Conservation (phyloP, 2,329 filamentous ascomycete genomes). For the Cladosporium sp. region DNA sequence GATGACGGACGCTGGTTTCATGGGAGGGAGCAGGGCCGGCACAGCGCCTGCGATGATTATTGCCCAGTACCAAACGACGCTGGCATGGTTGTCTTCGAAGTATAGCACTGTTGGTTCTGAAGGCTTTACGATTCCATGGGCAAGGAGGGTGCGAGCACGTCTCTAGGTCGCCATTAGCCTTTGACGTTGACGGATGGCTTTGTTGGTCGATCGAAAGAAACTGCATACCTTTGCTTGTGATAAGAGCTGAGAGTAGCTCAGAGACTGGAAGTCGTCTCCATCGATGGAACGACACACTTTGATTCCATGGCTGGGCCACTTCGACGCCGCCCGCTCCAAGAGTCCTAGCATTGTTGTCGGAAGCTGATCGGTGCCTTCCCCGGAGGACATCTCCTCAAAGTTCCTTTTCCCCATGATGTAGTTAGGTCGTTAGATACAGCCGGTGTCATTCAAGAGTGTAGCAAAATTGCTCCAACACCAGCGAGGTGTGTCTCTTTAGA, state of each 20-base stretch:
- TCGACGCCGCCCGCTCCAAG: not conserved
- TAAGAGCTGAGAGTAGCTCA: not conserved
- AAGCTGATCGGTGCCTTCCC: not conserved
- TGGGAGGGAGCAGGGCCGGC: slow-evolving; percentile 40
- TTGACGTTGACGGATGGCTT: not conserved
- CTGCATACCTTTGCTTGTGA: not conserved
- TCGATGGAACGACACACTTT: not conserved
- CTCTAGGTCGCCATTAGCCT: not conserved
- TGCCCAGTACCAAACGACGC: slow-evolving; percentile 46
- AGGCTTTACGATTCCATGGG: not conserved
- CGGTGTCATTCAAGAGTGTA: not conserved
- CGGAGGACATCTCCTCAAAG: not conserved
- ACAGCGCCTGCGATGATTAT: slow-evolving; percentile 39
- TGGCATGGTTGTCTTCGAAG: slow-evolving; percentile 41
- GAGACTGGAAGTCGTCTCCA: not conserved
- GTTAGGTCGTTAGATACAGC: not conserved
- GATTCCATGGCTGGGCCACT: not conserved
- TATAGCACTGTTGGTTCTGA: slow-evolving; percentile 29
- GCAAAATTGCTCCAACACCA: not conserved
- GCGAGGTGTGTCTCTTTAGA: not conserved
- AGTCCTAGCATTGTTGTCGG: not conserved
- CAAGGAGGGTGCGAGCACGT: not conserved
- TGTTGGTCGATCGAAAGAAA: no score
- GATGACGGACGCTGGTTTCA: slow-evolving; percentile 33
- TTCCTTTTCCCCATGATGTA: not conserved